Base-by-base conservation (phyloP, 2,329 filamentous ascomycete species). In the Fusarium coicis region DNA sequence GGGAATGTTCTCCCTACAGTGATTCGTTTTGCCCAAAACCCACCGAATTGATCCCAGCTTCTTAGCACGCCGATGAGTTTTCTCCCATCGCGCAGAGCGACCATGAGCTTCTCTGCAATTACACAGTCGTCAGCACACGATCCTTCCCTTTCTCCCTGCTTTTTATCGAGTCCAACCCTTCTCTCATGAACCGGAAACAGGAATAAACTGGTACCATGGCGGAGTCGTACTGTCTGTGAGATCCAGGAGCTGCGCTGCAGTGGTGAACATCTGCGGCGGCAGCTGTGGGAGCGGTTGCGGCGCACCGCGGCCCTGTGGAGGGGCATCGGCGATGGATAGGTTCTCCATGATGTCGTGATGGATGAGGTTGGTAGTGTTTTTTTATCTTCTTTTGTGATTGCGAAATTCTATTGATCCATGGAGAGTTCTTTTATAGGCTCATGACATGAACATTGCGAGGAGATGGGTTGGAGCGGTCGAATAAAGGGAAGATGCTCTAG, bases 11-110 rank as follows among this genome's bases (percentile, higher is more conserved):
- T 53, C 55, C 36, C 32, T 21, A 28, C 16, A 40, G 30, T n/a
- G 19, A 15, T n/a, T 43, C 23, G 10, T 40, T 47, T 42, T 32
- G 21, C 44, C 34, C 40, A 19, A 42, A 44, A 82, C 87, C 79
- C 91, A 97, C 95, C 96, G 80, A 97, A 98, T 83, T 99, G 96
- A 84, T 99, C 96, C 94, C 96, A 99, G 77, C 94, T 97, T 79
- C 96, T 89, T 76, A 99, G 85, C 52, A 98, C 93, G 36, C 96
- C 96, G 76, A 97, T 93, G 75, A 98, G 87, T 85, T 98, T 98
- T 78, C 96, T 91, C 70, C 97, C 96, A 81, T 99, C 96, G 76
- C 96, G 93, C 62, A 99, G 88, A 52, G 95, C 91, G 63, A 98
- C 89, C 84, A 98, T 91, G 67, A 99, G 91, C 85, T 99, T 99